These are phyloP conservation scores for Phaeotremella fagi DNA, from an alignment of 768 basidiomycete species.

Conservation along the genomic window DNA sequence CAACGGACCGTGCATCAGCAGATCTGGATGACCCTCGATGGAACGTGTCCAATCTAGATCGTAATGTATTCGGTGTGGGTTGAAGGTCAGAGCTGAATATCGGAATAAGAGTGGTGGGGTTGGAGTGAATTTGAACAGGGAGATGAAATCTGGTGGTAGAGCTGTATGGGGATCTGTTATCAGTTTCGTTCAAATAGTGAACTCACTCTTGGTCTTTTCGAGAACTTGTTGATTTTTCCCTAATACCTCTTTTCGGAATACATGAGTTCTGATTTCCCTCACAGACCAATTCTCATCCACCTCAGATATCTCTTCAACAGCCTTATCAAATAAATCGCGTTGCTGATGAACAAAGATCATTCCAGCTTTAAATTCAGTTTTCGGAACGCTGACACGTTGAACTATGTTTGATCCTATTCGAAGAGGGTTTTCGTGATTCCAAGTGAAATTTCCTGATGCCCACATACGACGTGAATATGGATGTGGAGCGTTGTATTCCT, in stretches of 20 bases:
- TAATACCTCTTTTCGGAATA: constrained; percentile 24
- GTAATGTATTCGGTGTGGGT: constrained; percentile 77
- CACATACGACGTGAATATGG: constrained; percentile 42
- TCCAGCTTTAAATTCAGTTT: constrained; percentile 28
- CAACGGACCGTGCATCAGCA: constrained; percentile 75
- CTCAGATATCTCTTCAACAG: neutral
- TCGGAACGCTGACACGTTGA: constrained; percentile 21
- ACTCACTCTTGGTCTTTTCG: neutral
- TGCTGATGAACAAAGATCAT: constrained; percentile 43
- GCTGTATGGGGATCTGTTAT: no score
- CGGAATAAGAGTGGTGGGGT: constrained; percentile 71
- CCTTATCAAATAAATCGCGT: constrained; percentile 9
- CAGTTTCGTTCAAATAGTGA: no score
- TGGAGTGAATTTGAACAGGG: constrained; percentile 64
- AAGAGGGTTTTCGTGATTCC: constrained; percentile 3
- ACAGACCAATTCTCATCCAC: constrained; percentile 16
- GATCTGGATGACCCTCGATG: constrained; percentile 69
- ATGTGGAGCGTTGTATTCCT: constrained; percentile 41
- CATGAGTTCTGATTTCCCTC: constrained; percentile 40
- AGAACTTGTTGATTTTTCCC: neutral
- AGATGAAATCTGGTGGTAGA: no score
- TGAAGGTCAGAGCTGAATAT: constrained; percentile 81
- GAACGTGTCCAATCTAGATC: constrained; percentile 66
- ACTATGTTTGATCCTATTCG: constrained; percentile 6
- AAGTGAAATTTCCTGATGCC: constrained; percentile 34